phyloP scores from a whole-genome alignment of 805 yeast genomes.

The Pichia californica region DNA sequence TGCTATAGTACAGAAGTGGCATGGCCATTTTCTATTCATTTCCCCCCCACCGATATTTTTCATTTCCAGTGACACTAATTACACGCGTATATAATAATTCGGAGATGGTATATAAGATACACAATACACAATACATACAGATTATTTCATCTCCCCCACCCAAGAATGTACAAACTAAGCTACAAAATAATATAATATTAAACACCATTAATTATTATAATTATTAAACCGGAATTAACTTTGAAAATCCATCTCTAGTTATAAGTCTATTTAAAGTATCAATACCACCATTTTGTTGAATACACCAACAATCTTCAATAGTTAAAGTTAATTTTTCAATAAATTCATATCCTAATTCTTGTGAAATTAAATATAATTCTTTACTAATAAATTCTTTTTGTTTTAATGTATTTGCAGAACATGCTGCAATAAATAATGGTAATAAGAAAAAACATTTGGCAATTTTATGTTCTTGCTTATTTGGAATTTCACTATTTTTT shows the following conservation, averaged over 20 bases:
- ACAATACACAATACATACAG: no score
- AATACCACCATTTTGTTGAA: slow-evolving; percentile 17
- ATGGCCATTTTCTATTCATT: no score
- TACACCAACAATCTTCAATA: slow-evolving; percentile 27
- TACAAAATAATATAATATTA: no score
- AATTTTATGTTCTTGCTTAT: slow-evolving; percentile 1
- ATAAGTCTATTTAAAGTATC: slow-evolving; percentile 16
- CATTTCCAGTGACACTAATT: no score
- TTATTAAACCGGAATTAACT: not conserved
- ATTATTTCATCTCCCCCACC: no score
- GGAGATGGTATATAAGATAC: no score
- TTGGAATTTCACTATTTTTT: not conserved
- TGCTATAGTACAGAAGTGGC: not conserved
- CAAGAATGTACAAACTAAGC: no score
- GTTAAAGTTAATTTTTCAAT: slow-evolving; percentile 15
- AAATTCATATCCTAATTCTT: slow-evolving; percentile 11
- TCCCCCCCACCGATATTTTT: no score
- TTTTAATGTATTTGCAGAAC: slow-evolving; percentile 19
- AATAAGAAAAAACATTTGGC: slow-evolving; percentile 12
- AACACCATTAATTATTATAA: no score
- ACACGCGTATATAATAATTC: no score
- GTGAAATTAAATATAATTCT: slow-evolving; percentile 19
- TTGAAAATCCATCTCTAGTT: slow-evolving; percentile 15
- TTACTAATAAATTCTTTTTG: slow-evolving; percentile 25
- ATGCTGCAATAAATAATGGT: slow-evolving; percentile 27